phyloP scores from a whole-genome alignment of 2,329 filamentous ascomycete genomes.

The Microdochium trichocladiopsis region DNA sequence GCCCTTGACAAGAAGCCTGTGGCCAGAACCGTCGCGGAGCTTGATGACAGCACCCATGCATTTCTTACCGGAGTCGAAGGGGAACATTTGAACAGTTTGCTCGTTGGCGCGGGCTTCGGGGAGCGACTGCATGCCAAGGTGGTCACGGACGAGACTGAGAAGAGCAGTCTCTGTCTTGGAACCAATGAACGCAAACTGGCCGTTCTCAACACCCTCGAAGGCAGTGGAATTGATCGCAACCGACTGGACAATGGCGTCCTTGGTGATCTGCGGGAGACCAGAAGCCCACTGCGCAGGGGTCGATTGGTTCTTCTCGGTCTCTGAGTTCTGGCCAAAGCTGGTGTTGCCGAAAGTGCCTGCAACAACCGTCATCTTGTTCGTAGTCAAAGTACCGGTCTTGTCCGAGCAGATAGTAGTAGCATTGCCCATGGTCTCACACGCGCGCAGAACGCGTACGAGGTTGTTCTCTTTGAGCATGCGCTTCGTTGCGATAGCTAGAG shows the following conservation, averaged over 20 bases:
- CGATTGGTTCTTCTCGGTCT: slow-evolving; percentile 9
- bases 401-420: slow-evolving; percentile 73
- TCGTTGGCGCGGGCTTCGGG: slow-evolving; percentile 37
- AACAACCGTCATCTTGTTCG: slow-evolving; percentile 72
- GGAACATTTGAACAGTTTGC: slow-evolving; percentile 40
- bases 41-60: slow-evolving; percentile 50
- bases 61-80: slow-evolving; percentile 47
- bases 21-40: slow-evolving; percentile 30
- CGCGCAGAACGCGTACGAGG: slow-evolving; percentile 58
- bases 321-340: slow-evolving; percentile 16
- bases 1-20: slow-evolving; percentile 46
- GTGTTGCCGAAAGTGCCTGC: slow-evolving; percentile 56
- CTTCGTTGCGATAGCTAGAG: slow-evolving; percentile 60
- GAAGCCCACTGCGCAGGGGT: slow-evolving; percentile 21
- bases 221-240: slow-evolving; percentile 51
- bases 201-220: slow-evolving; percentile 42
- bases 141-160: slow-evolving; percentile 39
- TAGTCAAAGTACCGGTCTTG: slow-evolving; percentile 69
- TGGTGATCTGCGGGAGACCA: slow-evolving; percentile 16
- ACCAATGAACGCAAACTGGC: slow-evolving; percentile 38
- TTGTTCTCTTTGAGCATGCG: slow-evolving; percentile 65
- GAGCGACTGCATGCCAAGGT: slow-evolving; percentile 40
- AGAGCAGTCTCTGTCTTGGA: slow-evolving; percentile 52
- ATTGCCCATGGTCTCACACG: slow-evolving; percentile 67
- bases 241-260: slow-evolving; percentile 30